A percentile compares a stretch with the other conserved stretches of the same genome.
These are phyloP conservation scores for Epicoccum sorghinum DNA, from an alignment of 2,329 filamentous ascomycete genomes.

Conservation along the genomic window DNA sequence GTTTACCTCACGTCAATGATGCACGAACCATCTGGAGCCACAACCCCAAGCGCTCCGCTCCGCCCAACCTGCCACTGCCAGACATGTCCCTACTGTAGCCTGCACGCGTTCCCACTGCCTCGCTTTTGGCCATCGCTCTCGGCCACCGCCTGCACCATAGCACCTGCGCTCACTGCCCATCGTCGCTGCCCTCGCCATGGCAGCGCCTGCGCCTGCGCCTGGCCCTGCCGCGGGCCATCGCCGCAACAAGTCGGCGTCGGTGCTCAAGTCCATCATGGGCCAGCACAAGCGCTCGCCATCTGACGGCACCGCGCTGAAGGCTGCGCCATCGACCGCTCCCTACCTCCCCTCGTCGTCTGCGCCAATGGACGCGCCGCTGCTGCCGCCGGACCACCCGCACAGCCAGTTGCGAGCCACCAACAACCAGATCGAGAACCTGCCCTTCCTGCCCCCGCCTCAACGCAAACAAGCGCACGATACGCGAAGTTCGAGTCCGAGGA, in stretches of 20 bases:
- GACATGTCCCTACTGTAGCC: constrained; percentile 16
- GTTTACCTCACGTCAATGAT: constrained; percentile 12
- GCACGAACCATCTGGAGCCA: constrained; percentile 19
- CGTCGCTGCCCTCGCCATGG: constrained; percentile 27
- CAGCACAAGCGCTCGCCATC: constrained; percentile 58
- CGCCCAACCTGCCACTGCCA: not conserved
- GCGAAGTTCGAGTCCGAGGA: constrained; percentile 39
- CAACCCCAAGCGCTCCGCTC: constrained; percentile 10
- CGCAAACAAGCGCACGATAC: constrained; percentile 48
- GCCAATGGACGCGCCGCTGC: constrained; percentile 47
- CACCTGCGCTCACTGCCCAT: constrained; percentile 2
- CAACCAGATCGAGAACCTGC: constrained; percentile 37
- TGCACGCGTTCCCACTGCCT: constrained; percentile 4
- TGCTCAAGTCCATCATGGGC: constrained; percentile 60
- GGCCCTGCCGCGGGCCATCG: constrained; percentile 39
- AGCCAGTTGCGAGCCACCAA: constrained; percentile 38
- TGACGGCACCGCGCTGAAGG: constrained; percentile 42
- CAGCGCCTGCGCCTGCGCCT: constrained; percentile 29
- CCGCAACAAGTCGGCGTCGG: constrained; percentile 50
- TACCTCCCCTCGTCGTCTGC: constrained; percentile 30
- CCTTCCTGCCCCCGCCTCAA: constrained; percentile 36
- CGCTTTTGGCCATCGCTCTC: not conserved
- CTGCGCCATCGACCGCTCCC: constrained; percentile 24
- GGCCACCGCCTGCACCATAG: constrained; percentile 2
- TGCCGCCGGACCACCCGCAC: constrained; percentile 59